phyloP scores from a whole-genome alignment of 2,329 filamentous ascomycete species.

The Aureobasidium sp. region DNA sequence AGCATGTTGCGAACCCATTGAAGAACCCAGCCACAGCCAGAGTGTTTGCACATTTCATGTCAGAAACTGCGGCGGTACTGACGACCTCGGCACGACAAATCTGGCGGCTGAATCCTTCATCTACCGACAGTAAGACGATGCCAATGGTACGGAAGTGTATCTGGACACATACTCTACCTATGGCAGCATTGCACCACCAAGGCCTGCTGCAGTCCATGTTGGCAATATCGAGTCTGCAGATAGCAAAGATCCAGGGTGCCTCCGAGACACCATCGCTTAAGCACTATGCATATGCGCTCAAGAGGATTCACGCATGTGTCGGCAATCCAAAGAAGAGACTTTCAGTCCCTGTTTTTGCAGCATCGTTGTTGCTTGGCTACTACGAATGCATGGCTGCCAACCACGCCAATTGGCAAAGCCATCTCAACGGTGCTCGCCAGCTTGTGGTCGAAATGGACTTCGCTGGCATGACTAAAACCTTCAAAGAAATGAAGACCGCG shows the following conservation, averaged over 20 bases:
- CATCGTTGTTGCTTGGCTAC: conserved; percentile 75
- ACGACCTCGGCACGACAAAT: conserved; percentile 78
- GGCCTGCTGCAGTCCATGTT: conserved; percentile 85
- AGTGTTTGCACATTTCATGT: conserved; percentile 87
- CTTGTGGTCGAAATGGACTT: conserved; percentile 78
- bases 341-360: conserved; percentile 75
- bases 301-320: conserved; percentile 68
- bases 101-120: not conserved
- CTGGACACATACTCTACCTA: conserved; percentile 71
- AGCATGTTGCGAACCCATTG: conserved; percentile 52
- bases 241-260: conserved; percentile 68
- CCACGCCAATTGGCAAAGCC: conserved; percentile 91
- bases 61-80: conserved; percentile 75
- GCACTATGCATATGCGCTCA: conserved; percentile 81
- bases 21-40: conserved; percentile 71
- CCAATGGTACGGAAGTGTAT: conserved; percentile 33
- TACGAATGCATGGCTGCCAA: conserved; percentile 95
- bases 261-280: conserved; percentile 75
- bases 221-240: conserved; percentile 77
- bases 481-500: conserved; percentile 55
- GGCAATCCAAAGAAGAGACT: conserved; percentile 58
- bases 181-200: conserved; percentile 75
- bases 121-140: not conserved
- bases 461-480: conserved; percentile 59
- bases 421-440: conserved; percentile 75